Evolutionary conservation across 1,284 basidiomycete genomes (phyloP).

Genomic region (Boletellus sp.): DNA sequence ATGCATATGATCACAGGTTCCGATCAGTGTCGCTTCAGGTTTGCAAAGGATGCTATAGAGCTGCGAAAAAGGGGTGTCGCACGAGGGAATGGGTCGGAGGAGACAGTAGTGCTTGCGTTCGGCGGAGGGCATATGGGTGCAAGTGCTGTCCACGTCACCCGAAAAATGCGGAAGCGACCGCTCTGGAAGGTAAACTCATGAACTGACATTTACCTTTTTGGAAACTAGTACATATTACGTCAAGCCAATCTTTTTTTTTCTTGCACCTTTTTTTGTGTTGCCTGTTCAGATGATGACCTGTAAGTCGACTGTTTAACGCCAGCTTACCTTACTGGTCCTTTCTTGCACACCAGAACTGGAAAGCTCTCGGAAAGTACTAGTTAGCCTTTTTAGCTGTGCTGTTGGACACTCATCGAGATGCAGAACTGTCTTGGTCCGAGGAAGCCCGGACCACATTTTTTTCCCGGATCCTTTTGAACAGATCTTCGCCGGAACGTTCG

Average conservation of each 20-base stretch:
- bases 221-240: constrained; percentile 26
- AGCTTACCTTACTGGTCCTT: constrained; percentile 1
- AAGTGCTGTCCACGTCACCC: constrained; percentile 79
- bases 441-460: constrained; percentile 2
- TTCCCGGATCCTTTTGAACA: constrained; percentile 17
- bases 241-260: constrained; percentile 13
- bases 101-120: constrained; percentile 84
- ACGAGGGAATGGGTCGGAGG: constrained; percentile 61
- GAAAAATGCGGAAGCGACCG: constrained; percentile 77
- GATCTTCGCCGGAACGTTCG: constrained; percentile 15
- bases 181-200: constrained; percentile 82
- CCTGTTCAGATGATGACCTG: constrained; percentile 6
- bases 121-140: constrained; percentile 64
- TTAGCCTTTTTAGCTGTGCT: constrained; percentile 29
- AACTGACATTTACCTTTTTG: constrained; percentile 16
- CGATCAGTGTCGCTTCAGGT: constrained; percentile 83
- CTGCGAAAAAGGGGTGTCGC: constrained; percentile 67
- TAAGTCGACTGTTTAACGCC: constrained; percentile 10
- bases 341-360: constrained; percentile 11
- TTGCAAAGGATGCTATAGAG: constrained; percentile 85
- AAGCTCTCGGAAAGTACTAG: constrained; percentile 22
- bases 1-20: constrained; percentile 46
- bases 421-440: constrained; percentile 7
- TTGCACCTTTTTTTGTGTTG: constrained; percentile 24
- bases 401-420: constrained; percentile 22